These are phyloP conservation scores for Boletus sensibilis DNA, from an alignment of 768 basidiomycete species.

Conservation along the genomic window DNA sequence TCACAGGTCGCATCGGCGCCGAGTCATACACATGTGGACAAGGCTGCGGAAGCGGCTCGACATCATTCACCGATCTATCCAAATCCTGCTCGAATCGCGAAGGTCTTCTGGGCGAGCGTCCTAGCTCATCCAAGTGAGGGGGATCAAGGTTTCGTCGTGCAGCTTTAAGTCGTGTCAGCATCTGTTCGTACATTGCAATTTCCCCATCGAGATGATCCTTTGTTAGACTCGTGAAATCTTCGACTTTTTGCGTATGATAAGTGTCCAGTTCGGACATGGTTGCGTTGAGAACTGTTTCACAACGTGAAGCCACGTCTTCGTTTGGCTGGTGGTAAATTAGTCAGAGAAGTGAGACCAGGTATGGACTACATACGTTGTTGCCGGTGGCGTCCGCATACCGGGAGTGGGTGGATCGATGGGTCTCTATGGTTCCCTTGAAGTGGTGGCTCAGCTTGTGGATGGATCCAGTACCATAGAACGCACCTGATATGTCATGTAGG, in stretches of 20 bases:
- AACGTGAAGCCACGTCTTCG: slow-evolving; percentile 67
- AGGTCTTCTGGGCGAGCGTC: slow-evolving; percentile 51
- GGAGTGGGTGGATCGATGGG: slow-evolving; percentile 65
- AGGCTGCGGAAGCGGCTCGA: slow-evolving; percentile 60
- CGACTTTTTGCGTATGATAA: slow-evolving; percentile 70
- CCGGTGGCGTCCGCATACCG: slow-evolving; percentile 57
- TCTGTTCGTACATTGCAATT: slow-evolving; percentile 72
- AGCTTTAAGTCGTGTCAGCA: slow-evolving; percentile 54
- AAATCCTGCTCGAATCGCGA: slow-evolving; percentile 79
- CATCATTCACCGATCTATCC: slow-evolving; percentile 47
- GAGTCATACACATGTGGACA: slow-evolving; percentile 79
- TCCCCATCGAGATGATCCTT: slow-evolving; percentile 77
- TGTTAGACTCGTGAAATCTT: slow-evolving; percentile 60
- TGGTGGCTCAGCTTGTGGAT: neutral
- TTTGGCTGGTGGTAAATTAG: slow-evolving; percentile 42
- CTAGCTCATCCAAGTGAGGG: slow-evolving; percentile 48
- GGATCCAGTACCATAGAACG: neutral
- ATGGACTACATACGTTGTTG: slow-evolving; percentile 25
- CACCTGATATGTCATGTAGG: slow-evolving; percentile 69
- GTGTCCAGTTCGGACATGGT: slow-evolving; percentile 88
- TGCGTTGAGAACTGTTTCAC: slow-evolving; percentile 84
- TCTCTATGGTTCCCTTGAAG: slow-evolving; percentile 65
- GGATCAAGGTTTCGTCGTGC: slow-evolving; percentile 57
- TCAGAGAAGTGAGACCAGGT: neutral
- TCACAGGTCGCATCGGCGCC: slow-evolving; percentile 71